A percentile compares a stretch with the other conserved stretches of the same genome.
Conservation (phyloP, 768 basidiomycete genomes). For the Lentinus brumalis region DNA sequence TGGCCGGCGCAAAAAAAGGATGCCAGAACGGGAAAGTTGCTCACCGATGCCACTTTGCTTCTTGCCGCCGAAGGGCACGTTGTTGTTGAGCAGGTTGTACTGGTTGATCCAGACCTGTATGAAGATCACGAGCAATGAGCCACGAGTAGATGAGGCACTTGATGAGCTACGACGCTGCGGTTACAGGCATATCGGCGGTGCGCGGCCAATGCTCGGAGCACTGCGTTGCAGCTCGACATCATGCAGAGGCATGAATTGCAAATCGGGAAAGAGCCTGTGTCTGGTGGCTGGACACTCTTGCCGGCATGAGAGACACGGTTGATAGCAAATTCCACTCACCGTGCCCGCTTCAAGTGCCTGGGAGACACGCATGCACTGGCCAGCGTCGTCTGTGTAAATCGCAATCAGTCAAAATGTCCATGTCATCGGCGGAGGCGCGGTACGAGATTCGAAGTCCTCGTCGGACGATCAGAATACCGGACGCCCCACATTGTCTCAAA, state of each 20-base stretch:
- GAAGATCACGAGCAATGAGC: not conserved
- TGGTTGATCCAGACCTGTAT: conserved; percentile 89
- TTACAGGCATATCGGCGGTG: not conserved
- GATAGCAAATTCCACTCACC: conserved; percentile 42
- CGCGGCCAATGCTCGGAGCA: not conserved
- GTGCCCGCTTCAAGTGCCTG: conserved; percentile 87
- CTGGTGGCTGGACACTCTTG: not conserved
- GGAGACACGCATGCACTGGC: conserved; percentile 88
- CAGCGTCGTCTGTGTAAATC: conserved; percentile 62
- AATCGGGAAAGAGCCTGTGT: too few relatives aligned
- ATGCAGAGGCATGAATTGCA: not conserved
- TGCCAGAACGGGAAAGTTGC: conserved; percentile 22
- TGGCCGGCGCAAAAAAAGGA: not conserved
- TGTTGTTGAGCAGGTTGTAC: conserved; percentile 80
- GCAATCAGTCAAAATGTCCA: conserved; percentile 14
- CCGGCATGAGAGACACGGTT: not conserved
- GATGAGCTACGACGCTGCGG: conserved; percentile 1
- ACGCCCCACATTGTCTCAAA: not conserved
- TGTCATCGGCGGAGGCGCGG: not conserved
- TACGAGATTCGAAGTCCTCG: not conserved
- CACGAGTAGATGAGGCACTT: conserved; percentile 16
- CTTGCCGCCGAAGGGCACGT: conserved; percentile 95
- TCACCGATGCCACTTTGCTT: conserved; percentile 87
- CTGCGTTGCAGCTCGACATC: not conserved
- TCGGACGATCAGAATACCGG: not conserved